A percentile compares a stretch with the other conserved stretches of the same genome.
phyloP scores from a whole-genome alignment of 169 alveolate genomes.

The Eimeria acervulina region DNA sequence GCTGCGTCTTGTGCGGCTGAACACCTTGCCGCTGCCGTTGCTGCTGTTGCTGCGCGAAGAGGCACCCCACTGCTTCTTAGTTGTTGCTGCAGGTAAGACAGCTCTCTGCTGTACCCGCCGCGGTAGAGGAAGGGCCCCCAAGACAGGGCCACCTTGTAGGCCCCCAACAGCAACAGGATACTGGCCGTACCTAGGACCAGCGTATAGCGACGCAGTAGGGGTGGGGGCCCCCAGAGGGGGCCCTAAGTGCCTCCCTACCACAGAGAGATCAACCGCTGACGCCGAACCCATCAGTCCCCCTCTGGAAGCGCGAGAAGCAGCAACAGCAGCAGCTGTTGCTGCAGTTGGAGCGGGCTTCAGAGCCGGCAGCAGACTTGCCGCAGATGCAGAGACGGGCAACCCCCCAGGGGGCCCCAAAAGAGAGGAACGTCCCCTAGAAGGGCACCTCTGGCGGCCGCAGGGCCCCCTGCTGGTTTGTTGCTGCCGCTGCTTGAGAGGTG shows the following conservation, averaged over 20 bases:
- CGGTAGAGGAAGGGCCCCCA: constrained; percentile 68
- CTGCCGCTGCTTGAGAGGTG: constrained; percentile 73
- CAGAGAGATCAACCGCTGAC: constrained; percentile 74
- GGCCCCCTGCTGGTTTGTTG: constrained; percentile 68
- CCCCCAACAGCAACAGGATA: constrained; percentile 13
- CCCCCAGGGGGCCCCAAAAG: constrained; percentile 16
- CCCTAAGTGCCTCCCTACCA: constrained; percentile 63
- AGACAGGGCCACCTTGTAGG: constrained; percentile 58
- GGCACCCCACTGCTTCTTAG: constrained; percentile 28
- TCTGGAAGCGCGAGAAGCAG: constrained; percentile 39
- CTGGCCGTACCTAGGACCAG: constrained; percentile 20
- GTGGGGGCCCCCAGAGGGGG: constrained; percentile 41
- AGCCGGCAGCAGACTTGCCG: constrained; percentile 69
- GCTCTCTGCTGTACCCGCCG: constrained; percentile 49
- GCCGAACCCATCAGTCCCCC: constrained; percentile 69
- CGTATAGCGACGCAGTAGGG: neutral
- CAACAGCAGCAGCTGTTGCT: constrained; percentile 35
- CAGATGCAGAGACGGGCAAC: constrained; percentile 45
- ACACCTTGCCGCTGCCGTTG: constrained; percentile 62
- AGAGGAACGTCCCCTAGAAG: neutral
- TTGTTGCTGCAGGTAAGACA: constrained; percentile 16
- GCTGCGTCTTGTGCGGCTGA: constrained; percentile 69
- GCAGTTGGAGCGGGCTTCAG: constrained; percentile 58
- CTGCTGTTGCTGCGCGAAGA: constrained; percentile 61
- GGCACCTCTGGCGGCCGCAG: constrained; percentile 52